Conservation (phyloP, 2,329 filamentous ascomycete genomes). For the Ceratocystis variospora region DNA sequence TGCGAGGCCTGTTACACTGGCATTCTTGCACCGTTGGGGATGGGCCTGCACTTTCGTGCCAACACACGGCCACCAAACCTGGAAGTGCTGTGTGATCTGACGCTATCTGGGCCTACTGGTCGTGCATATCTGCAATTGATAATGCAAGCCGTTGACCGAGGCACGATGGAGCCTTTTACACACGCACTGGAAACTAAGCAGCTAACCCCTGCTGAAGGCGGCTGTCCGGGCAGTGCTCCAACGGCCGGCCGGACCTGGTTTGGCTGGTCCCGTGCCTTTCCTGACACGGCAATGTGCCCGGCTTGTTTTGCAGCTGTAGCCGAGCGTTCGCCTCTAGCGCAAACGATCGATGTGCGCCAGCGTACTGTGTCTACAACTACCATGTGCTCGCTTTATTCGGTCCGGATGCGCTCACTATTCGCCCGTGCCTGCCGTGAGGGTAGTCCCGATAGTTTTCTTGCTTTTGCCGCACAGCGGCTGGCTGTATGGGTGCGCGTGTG, state of each 20-base stretch:
- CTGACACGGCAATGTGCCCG: constrained; percentile 23
- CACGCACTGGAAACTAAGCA: constrained; percentile 17
- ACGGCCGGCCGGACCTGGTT: constrained; percentile 25
- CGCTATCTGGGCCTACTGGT: constrained; percentile 23
- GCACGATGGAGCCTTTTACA: constrained; percentile 26
- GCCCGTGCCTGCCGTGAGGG: constrained; percentile 24
- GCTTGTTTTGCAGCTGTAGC: constrained; percentile 27
- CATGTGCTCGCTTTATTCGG: constrained; percentile 29
- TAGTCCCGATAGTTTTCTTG: constrained; percentile 23
- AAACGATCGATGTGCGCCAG: constrained; percentile 23
- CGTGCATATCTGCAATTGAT: constrained; percentile 23
- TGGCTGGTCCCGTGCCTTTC: constrained; percentile 26
- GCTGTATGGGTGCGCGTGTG: constrained; percentile 25
- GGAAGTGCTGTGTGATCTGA: constrained; percentile 26
- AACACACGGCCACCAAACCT: constrained; percentile 19
- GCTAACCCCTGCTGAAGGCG: not conserved
- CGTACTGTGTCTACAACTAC: constrained; percentile 22
- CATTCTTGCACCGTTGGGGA: constrained; percentile 23
- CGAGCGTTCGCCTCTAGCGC: constrained; percentile 23
- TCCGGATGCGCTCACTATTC: constrained; percentile 29
- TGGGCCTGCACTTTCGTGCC: constrained; percentile 25
- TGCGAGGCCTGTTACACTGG: constrained; percentile 28
- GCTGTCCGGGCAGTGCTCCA: not conserved
- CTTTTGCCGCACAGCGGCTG: constrained; percentile 23
- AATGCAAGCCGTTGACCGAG: constrained; percentile 25